Evolutionary conservation across 148 eudicot genomes (phyloP), one percentile per base, ranked within the genome.

Genomic region (Nepenthes gracilis): DNA sequence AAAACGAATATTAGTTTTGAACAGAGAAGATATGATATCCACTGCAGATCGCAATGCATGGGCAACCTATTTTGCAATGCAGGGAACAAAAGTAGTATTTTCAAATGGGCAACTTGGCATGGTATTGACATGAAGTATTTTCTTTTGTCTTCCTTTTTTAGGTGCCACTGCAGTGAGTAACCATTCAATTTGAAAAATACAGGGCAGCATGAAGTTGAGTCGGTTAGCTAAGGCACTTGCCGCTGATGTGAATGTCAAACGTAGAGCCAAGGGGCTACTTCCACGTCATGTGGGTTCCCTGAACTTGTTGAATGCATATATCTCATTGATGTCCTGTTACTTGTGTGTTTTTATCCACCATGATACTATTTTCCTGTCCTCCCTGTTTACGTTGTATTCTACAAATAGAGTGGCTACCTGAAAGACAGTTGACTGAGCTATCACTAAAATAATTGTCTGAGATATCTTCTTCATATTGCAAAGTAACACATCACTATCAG

Each of bases 1-100:
- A 58, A 93, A 84, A 64, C 76, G 96, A 69, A 88, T 93, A 59
- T 57, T 93, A 62, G 99, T 93, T 58, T 72, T 93, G 72, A 93
- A 93, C 63, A 80, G 99, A 71, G 99, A 93, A 78, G 99, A 93
- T 73, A 93, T 93, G 99, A 93, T 93, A 74, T 88, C 96, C 50
- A 67, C 89, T 54, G 72, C 80, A 43, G 99, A 93, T 63, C 79
- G 99, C 63, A 82, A 93, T 84, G 95, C 88, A 36, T 93, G 98
- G 98, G 94, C 98, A 65, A 69, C 77, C 70, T 78, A 93, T 70
- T 93, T 75, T 77, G 83, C 96, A 33, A 84, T 71, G 65, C 91
- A 80, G 76, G 98, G 96, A 64, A 81, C 74, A 62, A 86, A 83
- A 71, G 95, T 86, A 61, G 80, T 88, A 62, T 88, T 86, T 70